phyloP scores from a whole-genome alignment of 768 basidiomycete species.

The Leucosporidium scottii region DNA sequence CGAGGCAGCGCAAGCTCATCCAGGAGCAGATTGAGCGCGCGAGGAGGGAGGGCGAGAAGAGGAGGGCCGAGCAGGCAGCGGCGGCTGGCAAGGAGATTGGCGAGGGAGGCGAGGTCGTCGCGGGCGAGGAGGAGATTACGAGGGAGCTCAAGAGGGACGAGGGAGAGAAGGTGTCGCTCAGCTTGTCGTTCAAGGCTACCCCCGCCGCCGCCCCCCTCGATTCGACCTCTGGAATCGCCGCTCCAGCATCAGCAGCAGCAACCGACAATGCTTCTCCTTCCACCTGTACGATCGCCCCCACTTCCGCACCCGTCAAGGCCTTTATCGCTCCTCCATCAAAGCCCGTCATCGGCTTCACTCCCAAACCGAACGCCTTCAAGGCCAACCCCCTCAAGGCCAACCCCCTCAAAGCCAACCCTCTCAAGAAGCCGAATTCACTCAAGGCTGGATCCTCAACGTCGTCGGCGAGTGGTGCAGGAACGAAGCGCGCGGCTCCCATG shows the following conservation, averaged over 20 bases:
- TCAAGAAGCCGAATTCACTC: constrained; percentile 49
- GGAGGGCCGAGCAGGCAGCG: constrained; percentile 8
- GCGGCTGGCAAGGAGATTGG: neutral
- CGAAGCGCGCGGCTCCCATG: constrained; percentile 50
- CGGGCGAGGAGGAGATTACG: constrained; percentile 16
- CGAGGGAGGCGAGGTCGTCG: constrained; percentile 3
- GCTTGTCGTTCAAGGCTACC: constrained; percentile 22
- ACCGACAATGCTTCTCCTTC: constrained; percentile 9
- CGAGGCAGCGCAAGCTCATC: constrained; percentile 80
- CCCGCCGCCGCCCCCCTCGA: constrained; percentile 10
- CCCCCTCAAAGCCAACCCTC: constrained; percentile 47
- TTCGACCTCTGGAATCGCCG: neutral
- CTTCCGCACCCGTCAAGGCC: constrained; percentile 34
- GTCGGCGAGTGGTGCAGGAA: constrained; percentile 14
- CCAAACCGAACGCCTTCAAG: constrained; percentile 40
- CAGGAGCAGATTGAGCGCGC: constrained; percentile 92
- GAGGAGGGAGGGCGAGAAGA: constrained; percentile 43
- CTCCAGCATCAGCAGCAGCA: neutral
- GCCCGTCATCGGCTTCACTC: constrained; percentile 27
- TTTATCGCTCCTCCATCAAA: constrained; percentile 22
- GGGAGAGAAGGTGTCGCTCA: constrained; percentile 28
- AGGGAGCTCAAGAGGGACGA: constrained; percentile 28
- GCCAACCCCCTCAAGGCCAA: constrained; percentile 45
- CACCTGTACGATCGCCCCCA: neutral
- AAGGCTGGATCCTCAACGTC: constrained; percentile 48